Evolutionary conservation across 2,329 filamentous ascomycete species (phyloP).

Genomic region (Fonsecaea multimorphosa): DNA sequence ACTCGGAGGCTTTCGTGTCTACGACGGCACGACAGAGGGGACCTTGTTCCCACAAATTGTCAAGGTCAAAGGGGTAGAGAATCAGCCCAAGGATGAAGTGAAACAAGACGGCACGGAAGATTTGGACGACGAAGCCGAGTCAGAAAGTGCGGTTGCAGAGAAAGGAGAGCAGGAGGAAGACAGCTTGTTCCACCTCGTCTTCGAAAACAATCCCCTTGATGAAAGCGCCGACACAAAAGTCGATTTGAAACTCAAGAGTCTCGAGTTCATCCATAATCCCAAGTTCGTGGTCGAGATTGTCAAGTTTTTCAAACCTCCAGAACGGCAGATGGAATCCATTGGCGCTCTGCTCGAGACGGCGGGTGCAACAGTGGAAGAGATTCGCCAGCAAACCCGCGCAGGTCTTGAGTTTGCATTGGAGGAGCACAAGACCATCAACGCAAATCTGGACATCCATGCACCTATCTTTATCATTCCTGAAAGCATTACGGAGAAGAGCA

Average conservation of each 20-base stretch:
- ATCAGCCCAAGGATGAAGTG: slow-evolving; percentile 58
- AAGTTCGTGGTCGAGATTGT: slow-evolving; percentile 88
- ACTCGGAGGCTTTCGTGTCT: slow-evolving; percentile 89
- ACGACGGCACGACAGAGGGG: slow-evolving; percentile 91
- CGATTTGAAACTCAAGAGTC: slow-evolving; percentile 87
- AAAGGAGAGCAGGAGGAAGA: slow-evolving; percentile 61
- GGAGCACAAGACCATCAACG: slow-evolving; percentile 98
- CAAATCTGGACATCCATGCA: slow-evolving; percentile 91
- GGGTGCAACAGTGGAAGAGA: slow-evolving; percentile 90
- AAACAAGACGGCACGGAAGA: slow-evolving; percentile 51
- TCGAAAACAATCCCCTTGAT: slow-evolving; percentile 95
- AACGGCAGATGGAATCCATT: slow-evolving; percentile 98
- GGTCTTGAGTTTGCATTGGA: slow-evolving; percentile 95
- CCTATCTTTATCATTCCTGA: slow-evolving; percentile 96
- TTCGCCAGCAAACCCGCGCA: slow-evolving; percentile 93
- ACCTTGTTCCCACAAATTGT: slow-evolving; percentile 95
- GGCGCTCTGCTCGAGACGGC: slow-evolving; percentile 93
- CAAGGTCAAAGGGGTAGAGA: slow-evolving; percentile 84
- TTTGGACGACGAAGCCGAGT: slow-evolving; percentile 39
- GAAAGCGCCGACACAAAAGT: slow-evolving; percentile 89
- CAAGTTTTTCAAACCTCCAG: slow-evolving; percentile 94
- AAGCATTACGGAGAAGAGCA: slow-evolving; percentile 79
- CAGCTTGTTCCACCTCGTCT: slow-evolving; percentile 87
- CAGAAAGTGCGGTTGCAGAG: slow-evolving; percentile 46
- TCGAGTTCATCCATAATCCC: slow-evolving; percentile 98